A percentile compares a stretch with the other conserved stretches of the same genome.
These are phyloP conservation scores for Pseudopithomyces maydicus DNA, from an alignment of 2,329 filamentous ascomycete genomes.

Conservation along the genomic window DNA sequence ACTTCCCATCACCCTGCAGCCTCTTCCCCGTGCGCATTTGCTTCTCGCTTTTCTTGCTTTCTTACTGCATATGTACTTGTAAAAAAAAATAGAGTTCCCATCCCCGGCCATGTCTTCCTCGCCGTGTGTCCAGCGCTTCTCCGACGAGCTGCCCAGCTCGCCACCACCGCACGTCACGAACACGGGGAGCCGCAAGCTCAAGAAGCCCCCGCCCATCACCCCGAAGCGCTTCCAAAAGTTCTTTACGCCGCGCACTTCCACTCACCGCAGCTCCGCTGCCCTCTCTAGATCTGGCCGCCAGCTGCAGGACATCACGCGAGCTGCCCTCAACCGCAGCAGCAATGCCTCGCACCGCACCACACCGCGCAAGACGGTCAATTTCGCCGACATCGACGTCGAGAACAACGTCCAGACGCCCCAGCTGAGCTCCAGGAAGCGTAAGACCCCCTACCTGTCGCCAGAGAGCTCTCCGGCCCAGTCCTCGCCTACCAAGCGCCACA, in stretches of 20 bases:
- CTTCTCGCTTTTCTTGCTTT: constrained; percentile 4
- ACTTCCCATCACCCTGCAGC: constrained; percentile 3
- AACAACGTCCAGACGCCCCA: constrained; percentile 38
- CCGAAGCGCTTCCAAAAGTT: constrained; percentile 58
- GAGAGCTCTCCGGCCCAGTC: constrained; percentile 47
- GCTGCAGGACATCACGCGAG: constrained; percentile 56
- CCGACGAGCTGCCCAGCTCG: constrained; percentile 42
- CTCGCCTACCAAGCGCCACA: constrained; percentile 48
- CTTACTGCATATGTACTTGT: constrained; percentile 7
- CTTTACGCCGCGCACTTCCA: constrained; percentile 53
- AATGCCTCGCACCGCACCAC: constrained; percentile 32
- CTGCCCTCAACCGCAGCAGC: constrained; percentile 49
- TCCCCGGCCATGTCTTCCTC: constrained; percentile 21
- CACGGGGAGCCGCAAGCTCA: constrained; percentile 45
- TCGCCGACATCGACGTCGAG: constrained; percentile 37
- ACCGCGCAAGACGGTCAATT: constrained; percentile 47
- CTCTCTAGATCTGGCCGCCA: constrained; percentile 50
- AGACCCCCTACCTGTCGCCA: constrained; percentile 46
- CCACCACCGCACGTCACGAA: constrained; percentile 41
- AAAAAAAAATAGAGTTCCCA: constrained; percentile 18
- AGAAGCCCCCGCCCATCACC: constrained; percentile 55
- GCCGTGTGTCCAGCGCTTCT: constrained; percentile 30
- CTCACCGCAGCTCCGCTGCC: constrained; percentile 33
- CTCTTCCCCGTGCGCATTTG: neutral
- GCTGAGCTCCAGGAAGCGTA: constrained; percentile 41